These are phyloP conservation scores for Claviceps monticola DNA, from an alignment of 2,329 filamentous ascomycete species.

Conservation along the genomic window DNA sequence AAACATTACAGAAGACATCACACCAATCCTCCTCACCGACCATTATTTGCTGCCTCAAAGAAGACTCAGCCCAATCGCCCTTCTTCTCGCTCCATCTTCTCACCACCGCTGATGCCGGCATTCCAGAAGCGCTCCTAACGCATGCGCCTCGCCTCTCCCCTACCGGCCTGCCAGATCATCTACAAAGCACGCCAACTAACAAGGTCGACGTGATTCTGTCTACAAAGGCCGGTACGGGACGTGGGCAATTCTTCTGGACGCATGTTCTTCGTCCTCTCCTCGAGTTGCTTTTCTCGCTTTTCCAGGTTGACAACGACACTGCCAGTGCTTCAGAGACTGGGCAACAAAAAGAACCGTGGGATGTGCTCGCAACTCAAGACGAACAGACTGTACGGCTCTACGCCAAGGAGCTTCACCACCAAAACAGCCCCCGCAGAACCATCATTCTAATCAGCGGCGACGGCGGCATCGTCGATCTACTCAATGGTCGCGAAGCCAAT, in stretches of 20 bases:
- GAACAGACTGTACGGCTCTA: constrained; percentile 51
- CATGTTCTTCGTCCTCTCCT: constrained; percentile 43
- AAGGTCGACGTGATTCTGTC: constrained; percentile 53
- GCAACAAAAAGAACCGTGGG: neutral
- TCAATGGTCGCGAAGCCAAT: constrained; percentile 41
- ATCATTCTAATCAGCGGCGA: constrained; percentile 77
- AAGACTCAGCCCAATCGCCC: constrained; percentile 16
- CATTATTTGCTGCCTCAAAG: constrained; percentile 25
- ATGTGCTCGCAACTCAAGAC: constrained; percentile 48
- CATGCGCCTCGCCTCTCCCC: constrained; percentile 16
- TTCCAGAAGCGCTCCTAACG: constrained; percentile 23
- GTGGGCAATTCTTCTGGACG: constrained; percentile 41
- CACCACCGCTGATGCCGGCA: constrained; percentile 11
- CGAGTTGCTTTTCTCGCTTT: constrained; percentile 24
- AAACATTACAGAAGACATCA: neutral
- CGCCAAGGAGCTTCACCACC: constrained; percentile 24
- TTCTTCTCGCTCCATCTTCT: constrained; percentile 16
- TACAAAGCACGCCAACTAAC: constrained; percentile 12
- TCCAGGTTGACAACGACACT: constrained; percentile 14
- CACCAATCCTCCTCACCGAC: neutral
- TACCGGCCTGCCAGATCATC: constrained; percentile 23
- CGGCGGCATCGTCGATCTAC: constrained; percentile 68
- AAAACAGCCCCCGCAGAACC: constrained; percentile 23
- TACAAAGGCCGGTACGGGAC: constrained; percentile 47
- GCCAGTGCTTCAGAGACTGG: neutral